phyloP scores from a whole-genome alignment of 2,329 filamentous ascomycete genomes.

The Colletotrichum liaoningense region DNA sequence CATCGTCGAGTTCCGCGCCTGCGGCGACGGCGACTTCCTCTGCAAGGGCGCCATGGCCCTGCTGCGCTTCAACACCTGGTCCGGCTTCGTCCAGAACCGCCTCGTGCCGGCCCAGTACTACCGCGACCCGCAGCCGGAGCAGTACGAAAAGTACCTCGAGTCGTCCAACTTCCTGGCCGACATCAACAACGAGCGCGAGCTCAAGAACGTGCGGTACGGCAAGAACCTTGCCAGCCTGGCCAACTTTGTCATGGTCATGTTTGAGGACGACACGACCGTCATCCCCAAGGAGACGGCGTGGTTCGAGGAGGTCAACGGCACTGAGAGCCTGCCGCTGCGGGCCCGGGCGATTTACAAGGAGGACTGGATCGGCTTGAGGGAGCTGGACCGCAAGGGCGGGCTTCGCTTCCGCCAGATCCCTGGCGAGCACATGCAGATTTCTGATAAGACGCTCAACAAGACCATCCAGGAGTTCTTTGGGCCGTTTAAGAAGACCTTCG shows the following conservation, averaged over 20 bases:
- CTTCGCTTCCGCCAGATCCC: slow-evolving; percentile 79
- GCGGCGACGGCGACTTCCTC: slow-evolving; percentile 77
- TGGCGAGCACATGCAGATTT: slow-evolving; percentile 87
- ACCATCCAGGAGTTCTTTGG: slow-evolving; percentile 77
- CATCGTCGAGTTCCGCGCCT: slow-evolving; percentile 84
- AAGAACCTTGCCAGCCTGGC: slow-evolving; percentile 76
- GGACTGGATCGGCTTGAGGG: slow-evolving; percentile 91
- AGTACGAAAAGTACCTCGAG: slow-evolving; percentile 80
- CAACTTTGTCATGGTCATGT: slow-evolving; percentile 90
- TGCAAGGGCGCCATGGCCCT: slow-evolving; percentile 85
- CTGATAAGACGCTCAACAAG: slow-evolving; percentile 72
- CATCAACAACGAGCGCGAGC: slow-evolving; percentile 88
- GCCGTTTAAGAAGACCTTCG: slow-evolving; percentile 54
- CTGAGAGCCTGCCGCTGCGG: slow-evolving; percentile 73
- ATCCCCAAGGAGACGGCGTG: slow-evolving; percentile 91
- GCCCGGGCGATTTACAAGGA: slow-evolving; percentile 82
- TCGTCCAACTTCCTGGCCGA: slow-evolving; percentile 91
- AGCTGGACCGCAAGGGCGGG: slow-evolving; percentile 81
- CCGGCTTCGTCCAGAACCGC: slow-evolving; percentile 77
- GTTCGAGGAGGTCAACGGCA: slow-evolving; percentile 88
- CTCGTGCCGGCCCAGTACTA: slow-evolving; percentile 97
- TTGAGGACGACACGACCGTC: slow-evolving; percentile 86
- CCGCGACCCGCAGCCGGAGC: slow-evolving; percentile 70
- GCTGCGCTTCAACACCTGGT: slow-evolving; percentile 85
- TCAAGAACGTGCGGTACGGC: slow-evolving; percentile 81